Percentiles rank a stretch among this genome's conserved stretches.
Evolutionary conservation across 140 eudicot genomes (phyloP).

Genomic region (Flaveria floridana): DNA sequence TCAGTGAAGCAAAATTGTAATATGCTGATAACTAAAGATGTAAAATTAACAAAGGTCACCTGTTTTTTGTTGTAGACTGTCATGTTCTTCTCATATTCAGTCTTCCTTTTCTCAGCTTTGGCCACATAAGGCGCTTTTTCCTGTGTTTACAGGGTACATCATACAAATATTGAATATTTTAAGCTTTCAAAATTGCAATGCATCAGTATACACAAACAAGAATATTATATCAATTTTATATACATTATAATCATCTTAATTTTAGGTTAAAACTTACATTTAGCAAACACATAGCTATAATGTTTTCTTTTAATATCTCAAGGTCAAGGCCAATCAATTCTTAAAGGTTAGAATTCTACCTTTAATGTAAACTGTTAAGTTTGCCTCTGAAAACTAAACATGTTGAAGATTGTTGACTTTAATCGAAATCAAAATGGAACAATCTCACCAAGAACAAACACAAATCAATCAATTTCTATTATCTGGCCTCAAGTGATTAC

Average conservation of each 20-base stretch:
- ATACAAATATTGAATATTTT: slow-evolving; percentile 7
- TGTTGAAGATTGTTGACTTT: background rate
- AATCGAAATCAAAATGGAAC: no score
- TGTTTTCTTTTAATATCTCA: slow-evolving; percentile 2
- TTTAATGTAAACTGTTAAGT: background rate
- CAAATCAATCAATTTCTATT: no score
- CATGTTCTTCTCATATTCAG: slow-evolving; percentile 51
- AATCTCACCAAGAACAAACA: no score
- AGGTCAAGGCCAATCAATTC: background rate
- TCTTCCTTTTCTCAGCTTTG: slow-evolving; percentile 71
- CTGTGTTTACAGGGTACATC: slow-evolving; percentile 33
- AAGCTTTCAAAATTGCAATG: background rate
- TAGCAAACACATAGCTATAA: background rate
- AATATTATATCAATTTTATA: background rate
- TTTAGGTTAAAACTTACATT: background rate
- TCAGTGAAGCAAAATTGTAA: background rate
- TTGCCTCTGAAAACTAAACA: background rate
- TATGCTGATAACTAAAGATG: background rate
- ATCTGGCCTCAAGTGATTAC: no score
- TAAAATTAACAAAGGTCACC: slow-evolving; percentile 30
- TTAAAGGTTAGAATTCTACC: background rate
- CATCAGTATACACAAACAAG: background rate
- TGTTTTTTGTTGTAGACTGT: slow-evolving; percentile 53
- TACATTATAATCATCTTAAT: background rate
- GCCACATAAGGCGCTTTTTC: slow-evolving; percentile 72